Conservation (phyloP, 129 eudicot genomes). For the Artemisia annua region DNA sequence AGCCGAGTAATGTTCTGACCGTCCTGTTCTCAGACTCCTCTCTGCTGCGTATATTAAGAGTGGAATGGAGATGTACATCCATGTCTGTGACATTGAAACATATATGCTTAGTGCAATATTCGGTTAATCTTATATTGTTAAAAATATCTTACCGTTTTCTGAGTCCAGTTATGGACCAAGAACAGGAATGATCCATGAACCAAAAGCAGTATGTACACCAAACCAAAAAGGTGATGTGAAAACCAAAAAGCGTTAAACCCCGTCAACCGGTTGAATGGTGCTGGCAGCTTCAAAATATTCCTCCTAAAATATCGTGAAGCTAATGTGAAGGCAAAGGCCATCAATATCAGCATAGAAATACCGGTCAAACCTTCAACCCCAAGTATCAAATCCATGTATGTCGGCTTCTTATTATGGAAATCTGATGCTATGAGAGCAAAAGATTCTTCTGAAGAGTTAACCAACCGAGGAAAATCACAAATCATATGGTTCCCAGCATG, state of each 20-base stretch:
- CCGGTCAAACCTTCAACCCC: constrained; percentile 84
- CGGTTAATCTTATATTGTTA: no score
- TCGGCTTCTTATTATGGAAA: constrained; percentile 64
- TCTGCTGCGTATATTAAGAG: constrained; percentile 70
- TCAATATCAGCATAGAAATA: constrained; percentile 69
- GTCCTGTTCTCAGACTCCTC: constrained; percentile 71
- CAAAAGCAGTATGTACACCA: constrained; percentile 76
- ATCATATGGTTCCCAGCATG: constrained; percentile 83
- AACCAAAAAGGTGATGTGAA: constrained; percentile 85
- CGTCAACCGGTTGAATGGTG: constrained; percentile 78
- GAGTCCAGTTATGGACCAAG: constrained; percentile 77
- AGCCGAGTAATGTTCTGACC: constrained; percentile 73
- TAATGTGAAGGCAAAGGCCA: constrained; percentile 71
- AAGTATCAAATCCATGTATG: constrained; percentile 45
- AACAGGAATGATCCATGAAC: constrained; percentile 86
- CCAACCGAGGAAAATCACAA: constrained; percentile 87
- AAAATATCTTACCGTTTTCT: constrained; percentile 60
- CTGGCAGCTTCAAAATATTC: constrained; percentile 71
- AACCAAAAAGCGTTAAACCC: constrained; percentile 99
- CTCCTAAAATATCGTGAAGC: constrained; percentile 73
- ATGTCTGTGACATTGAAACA: constrained; percentile 54
- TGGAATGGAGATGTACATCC: constrained; percentile 96
- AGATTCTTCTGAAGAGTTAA: constrained; percentile 64
- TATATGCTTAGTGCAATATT: constrained; percentile 15
- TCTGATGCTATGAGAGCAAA: constrained; percentile 71